These are phyloP conservation scores for Aspergillus kassunensis DNA, from an alignment of 495 filamentous ascomycete genomes.

Conservation along the genomic window DNA sequence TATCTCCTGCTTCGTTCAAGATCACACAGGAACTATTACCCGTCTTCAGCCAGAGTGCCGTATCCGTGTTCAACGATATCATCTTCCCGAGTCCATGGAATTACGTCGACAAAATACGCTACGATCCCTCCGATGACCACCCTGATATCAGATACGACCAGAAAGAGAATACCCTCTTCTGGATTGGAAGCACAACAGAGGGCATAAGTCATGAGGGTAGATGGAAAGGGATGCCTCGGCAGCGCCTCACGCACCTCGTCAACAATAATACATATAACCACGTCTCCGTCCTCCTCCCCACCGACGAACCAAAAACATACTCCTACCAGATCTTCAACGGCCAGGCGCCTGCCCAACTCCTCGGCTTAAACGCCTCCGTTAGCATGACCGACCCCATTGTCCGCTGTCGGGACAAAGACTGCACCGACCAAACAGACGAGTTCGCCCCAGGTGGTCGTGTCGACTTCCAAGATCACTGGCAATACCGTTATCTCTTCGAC, in stretches of 20 bases:
- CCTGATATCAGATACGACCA: constrained; percentile 38
- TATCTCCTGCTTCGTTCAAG: constrained; percentile 59
- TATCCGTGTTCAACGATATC: constrained; percentile 51
- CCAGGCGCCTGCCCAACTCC: constrained; percentile 23
- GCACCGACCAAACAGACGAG: constrained; percentile 47
- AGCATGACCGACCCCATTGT: constrained; percentile 48
- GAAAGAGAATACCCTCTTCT: constrained; percentile 48
- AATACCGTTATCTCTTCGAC: constrained; percentile 65
- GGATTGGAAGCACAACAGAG: constrained; percentile 55
- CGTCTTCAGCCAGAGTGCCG: constrained; percentile 70
- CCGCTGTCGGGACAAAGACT: constrained; percentile 50
- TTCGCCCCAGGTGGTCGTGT: constrained; percentile 38
- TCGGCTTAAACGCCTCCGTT: constrained; percentile 35
- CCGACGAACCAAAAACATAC: constrained; percentile 25
- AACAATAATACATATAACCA: constrained; percentile 49
- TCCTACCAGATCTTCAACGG: constrained; percentile 37
- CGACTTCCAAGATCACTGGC: constrained; percentile 58
- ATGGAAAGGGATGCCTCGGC: constrained; percentile 58
- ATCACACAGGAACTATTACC: constrained; percentile 62
- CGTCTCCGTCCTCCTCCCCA: constrained; percentile 39
- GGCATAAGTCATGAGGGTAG: constrained; percentile 48
- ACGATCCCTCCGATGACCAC: constrained; percentile 32
- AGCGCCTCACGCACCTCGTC: constrained; percentile 52
- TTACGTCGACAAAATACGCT: constrained; percentile 46
- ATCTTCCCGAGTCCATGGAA: constrained; percentile 48